These are phyloP conservation scores for Calvatia gigantea DNA, from an alignment of 768 basidiomycete species.

Conservation along the genomic window DNA sequence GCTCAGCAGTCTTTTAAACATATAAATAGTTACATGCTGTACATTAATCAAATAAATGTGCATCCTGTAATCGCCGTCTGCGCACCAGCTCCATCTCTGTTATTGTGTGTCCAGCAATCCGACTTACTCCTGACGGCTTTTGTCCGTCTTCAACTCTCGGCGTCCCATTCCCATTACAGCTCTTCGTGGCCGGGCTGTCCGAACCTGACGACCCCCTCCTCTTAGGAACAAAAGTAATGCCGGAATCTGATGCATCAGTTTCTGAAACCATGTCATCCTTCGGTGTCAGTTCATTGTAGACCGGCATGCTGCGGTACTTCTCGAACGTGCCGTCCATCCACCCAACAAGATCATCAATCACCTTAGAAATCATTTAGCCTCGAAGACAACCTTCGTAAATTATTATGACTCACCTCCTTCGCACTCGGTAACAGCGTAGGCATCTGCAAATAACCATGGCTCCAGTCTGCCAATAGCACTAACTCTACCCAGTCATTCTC, in stretches of 20 bases:
- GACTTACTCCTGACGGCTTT: constrained; percentile 19
- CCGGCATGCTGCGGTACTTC: constrained; percentile 23
- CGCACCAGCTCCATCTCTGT: constrained; percentile 78
- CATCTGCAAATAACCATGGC: constrained; percentile 98
- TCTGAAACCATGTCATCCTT: constrained; percentile 16
- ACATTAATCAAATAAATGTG: constrained; percentile 55
- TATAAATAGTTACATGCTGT: constrained; percentile 15
- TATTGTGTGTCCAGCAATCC: constrained; percentile 63
- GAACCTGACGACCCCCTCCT: constrained; percentile 20
- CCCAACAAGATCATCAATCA: constrained; percentile 79
- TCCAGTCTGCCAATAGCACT: constrained; percentile 94
- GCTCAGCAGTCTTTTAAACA: constrained; percentile 1
- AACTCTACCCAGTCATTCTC: constrained; percentile 96
- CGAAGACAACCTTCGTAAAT: background rate
- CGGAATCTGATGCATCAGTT: constrained; percentile 66
- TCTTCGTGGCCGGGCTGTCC: constrained; percentile 11
- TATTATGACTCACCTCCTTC: constrained; percentile 40
- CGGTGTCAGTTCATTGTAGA: constrained; percentile 7
- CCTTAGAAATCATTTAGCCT: constrained; percentile 25
- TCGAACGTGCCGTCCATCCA: constrained; percentile 87
- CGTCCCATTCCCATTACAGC: background rate
- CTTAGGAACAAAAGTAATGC: constrained; percentile 71
- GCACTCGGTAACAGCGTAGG: constrained; percentile 80
- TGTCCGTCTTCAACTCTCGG: constrained; percentile 21
- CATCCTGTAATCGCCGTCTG: constrained; percentile 72